phyloP scores from a whole-genome alignment of 2,329 filamentous ascomycete genomes.

The Colletotrichum aenigma region DNA sequence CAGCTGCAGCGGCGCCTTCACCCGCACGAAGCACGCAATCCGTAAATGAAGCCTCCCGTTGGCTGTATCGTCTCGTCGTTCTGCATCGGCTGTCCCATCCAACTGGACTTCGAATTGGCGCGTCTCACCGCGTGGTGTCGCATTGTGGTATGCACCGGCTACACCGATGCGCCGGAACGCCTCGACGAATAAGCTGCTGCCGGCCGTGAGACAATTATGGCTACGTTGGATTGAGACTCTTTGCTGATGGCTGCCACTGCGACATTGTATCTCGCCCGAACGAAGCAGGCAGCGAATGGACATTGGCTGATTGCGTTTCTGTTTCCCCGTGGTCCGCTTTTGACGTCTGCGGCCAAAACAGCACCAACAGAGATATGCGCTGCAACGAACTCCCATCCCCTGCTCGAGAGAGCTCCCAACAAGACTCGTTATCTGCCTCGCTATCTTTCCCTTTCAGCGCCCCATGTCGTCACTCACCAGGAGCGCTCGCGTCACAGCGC shows the following conservation, averaged over 20 bases:
- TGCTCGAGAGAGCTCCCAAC: neutral
- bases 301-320: neutral
- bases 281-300: neutral
- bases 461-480: neutral
- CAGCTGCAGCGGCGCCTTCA: conserved; percentile 7
- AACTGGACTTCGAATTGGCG: neutral
- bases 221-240: neutral
- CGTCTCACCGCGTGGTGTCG: neutral
- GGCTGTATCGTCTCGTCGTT: neutral
- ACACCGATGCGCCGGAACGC: neutral
- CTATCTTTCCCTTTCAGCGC: neutral
- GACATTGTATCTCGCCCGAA: neutral
- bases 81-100: neutral
- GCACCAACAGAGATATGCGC: neutral
- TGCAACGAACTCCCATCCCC: neutral
- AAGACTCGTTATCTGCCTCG: neutral
- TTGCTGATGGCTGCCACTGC: neutral
- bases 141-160: neutral
- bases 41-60: neutral
- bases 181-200: neutral
- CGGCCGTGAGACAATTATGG: neutral
- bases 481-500: neutral
- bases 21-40: conserved; percentile 11
- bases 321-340: neutral
- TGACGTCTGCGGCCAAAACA: neutral